Conservation (phyloP, 2,329 filamentous ascomycete species). For the Kalmusia sp. region DNA sequence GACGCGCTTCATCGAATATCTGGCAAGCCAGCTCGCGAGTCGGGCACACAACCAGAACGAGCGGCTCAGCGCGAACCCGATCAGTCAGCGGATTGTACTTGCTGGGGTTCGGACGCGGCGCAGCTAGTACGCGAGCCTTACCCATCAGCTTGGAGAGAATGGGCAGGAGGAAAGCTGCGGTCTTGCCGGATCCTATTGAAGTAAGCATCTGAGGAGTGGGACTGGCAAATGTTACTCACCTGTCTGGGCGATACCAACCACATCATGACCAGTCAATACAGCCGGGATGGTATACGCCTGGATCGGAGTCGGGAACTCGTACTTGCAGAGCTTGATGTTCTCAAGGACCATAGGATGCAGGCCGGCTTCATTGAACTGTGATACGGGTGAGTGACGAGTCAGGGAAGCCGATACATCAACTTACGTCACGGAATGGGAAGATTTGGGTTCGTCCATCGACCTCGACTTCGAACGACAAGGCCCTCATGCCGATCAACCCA, state of each 20-base stretch:
- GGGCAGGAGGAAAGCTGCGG: conserved; percentile 88
- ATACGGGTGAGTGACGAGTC: conserved; percentile 27
- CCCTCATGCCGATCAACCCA: conserved; percentile 68
- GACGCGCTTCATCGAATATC: conserved; percentile 92
- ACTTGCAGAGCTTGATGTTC: conserved; percentile 78
- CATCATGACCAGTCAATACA: conserved; percentile 76
- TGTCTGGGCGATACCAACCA: conserved; percentile 91
- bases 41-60: conserved; percentile 85
- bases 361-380: conserved; percentile 75
- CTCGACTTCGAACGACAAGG: conserved; percentile 62
- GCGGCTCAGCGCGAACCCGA: conserved; percentile 77
- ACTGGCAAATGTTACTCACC: conserved; percentile 63
- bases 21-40: conserved; percentile 91
- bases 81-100: conserved; percentile 60
- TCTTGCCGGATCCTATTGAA: conserved; percentile 88
- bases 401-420: too few species aligned
- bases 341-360: conserved; percentile 83
- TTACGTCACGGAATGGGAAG: conserved; percentile 58
- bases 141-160: conserved; percentile 93
- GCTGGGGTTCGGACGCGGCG: conserved; percentile 72
- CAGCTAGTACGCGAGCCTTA: conserved; percentile 87
- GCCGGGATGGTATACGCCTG: conserved; percentile 86
- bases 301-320: conserved; percentile 79
- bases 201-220: conserved; percentile 8
- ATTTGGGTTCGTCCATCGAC: conserved; percentile 58